Evolutionary conservation across 108 stramenopile genomes (phyloP).

Genomic region (Schizochytrium sp.): DNA sequence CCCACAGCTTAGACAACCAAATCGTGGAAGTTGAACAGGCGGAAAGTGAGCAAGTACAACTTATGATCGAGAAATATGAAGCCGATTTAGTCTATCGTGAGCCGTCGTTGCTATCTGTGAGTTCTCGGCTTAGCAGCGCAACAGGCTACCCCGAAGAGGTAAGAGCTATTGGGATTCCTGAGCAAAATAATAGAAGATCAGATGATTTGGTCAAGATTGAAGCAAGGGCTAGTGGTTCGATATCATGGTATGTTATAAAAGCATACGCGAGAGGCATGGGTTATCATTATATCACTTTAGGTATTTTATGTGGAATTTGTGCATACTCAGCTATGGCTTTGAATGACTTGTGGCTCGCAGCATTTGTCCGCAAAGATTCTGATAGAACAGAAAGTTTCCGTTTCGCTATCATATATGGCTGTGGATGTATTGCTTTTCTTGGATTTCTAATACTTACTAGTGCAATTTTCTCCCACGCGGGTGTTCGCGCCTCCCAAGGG

Average conservation of each 20-base stretch:
- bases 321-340: constrained; percentile 36
- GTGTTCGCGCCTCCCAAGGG: constrained; percentile 79
- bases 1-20: neutral
- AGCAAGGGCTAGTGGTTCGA: neutral
- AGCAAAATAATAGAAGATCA: neutral
- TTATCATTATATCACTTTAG: neutral
- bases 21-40: neutral
- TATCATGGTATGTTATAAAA: neutral
- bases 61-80: neutral
- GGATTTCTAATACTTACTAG: constrained; percentile 40
- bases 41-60: neutral
- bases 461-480: constrained; percentile 26
- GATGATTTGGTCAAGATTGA: constrained; percentile 35
- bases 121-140: constrained; percentile 13
- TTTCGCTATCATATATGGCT: constrained; percentile 34
- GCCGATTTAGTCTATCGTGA: neutral
- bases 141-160: neutral
- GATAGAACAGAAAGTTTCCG: neutral
- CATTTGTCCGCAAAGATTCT: neutral
- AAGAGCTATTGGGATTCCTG: neutral
- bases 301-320: neutral
- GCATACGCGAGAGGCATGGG: constrained; percentile 56
- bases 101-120: neutral
- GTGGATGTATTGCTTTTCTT: neutral
- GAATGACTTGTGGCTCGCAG: constrained; percentile 34